Base-by-base conservation (phyloP, 768 basidiomycete species). In the Podaxis carcinomalis region DNA sequence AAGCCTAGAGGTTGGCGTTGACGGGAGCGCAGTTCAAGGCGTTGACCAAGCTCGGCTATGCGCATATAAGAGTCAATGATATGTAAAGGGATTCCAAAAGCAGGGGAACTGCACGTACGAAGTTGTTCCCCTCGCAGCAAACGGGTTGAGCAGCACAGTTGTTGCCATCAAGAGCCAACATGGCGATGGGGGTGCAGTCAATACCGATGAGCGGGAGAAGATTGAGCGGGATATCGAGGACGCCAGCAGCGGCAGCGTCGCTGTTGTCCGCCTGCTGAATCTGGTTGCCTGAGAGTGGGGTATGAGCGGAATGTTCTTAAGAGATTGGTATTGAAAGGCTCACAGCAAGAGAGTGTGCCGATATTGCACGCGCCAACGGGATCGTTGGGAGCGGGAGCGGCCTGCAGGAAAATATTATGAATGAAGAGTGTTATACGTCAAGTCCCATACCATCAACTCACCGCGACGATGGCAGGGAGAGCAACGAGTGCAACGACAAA, bases 401-500 rank as follows among this genome's bases (percentile, higher is more conserved):
- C 53, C 53, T 60, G 13, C 36, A 40, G 47, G 10, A 21, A 32
- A 35, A 2, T 39, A 42, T 23, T 4, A 25, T 16, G 21, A 7
- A 2, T 55, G 40, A 61, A 35, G 42, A 11, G 3, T 11, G n/a
- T 35, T 27, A 4, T 47, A 13, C 25, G 1, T 32, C 3, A 13
- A 10, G 6, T 27, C 11, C 46, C 35, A 47, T 28, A 39, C 3
- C 19, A 3, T 39, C 44, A 21, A 61, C 59, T 54, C 53, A 61
- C 59, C 32, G 53, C 32, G 23, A 32, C 59, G 44, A 61, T 25
- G 25, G 35, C 46, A 6, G 59, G 53, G 36, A 61, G 46, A 49
- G 59, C 46, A 21, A 55, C 52, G 42, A 61, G 59, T n/a, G 36
- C 62, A 44, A 59, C 54, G 39, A 53, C 50, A 35, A 61, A 58